These are phyloP conservation scores for Saccharomycopsis fodiens DNA, from an alignment of 805 yeast species.

Conservation along the genomic window DNA sequence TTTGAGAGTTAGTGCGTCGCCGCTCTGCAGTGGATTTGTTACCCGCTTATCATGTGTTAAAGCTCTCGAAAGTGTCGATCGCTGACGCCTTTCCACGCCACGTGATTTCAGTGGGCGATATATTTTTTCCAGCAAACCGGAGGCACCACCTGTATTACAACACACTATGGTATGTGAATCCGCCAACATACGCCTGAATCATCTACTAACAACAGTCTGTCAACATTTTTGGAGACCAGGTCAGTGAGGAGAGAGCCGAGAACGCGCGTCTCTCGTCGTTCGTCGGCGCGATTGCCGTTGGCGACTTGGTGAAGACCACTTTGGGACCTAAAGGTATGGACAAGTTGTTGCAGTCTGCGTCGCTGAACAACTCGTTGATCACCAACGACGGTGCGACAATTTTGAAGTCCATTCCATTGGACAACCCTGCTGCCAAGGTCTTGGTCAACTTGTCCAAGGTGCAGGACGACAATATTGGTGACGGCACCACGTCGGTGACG, in stretches of 20 bases:
- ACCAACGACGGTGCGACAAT: slow-evolving; percentile 84
- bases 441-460: slow-evolving; percentile 89
- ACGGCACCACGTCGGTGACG: slow-evolving; percentile 98
- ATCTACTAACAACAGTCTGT: slow-evolving; percentile 45
- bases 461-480: slow-evolving; percentile 98
- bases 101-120: background rate
- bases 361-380: slow-evolving; percentile 88
- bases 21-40: too few relatives aligned
- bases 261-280: slow-evolving; percentile 96
- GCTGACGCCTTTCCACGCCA: background rate
- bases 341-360: slow-evolving; percentile 89
- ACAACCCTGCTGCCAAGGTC: slow-evolving; percentile 91
- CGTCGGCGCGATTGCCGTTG: slow-evolving; percentile 98
- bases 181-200: too few relatives aligned
- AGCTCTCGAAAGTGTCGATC: too few relatives aligned
- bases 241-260: slow-evolving; percentile 95
- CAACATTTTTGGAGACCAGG: slow-evolving; percentile 94
- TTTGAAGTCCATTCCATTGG: slow-evolving; percentile 89
- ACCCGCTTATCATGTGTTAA: too few relatives aligned
- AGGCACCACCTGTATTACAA: too few relatives aligned
- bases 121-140: background rate
- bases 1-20: too few relatives aligned
- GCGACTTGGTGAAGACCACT: slow-evolving; percentile 91
- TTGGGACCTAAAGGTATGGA: slow-evolving; percentile 98
- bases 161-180: too few relatives aligned